Conservation (phyloP, 805 yeast genomes). For the Candida mattraensis region DNA sequence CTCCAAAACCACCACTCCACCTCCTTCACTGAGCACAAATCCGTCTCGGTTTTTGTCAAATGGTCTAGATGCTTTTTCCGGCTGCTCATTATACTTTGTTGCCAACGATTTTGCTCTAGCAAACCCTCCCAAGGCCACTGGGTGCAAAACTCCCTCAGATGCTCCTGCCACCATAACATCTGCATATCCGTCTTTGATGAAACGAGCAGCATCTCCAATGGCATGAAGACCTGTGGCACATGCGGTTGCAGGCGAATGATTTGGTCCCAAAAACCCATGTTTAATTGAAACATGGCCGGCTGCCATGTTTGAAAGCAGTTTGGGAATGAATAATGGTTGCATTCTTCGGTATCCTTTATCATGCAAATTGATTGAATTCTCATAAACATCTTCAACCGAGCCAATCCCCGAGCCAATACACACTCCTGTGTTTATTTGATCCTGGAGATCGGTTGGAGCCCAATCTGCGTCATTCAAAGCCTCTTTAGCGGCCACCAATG, state of each 20-base stretch:
- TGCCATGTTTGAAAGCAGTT: slow-evolving; percentile 86
- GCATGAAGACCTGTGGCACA: slow-evolving; percentile 96
- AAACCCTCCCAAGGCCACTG: slow-evolving; percentile 85
- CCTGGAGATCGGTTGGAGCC: slow-evolving; percentile 39
- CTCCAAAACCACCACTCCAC: slow-evolving; percentile 80
- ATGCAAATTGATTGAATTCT: slow-evolving; percentile 54
- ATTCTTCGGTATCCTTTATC: slow-evolving; percentile 61
- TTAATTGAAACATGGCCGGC: slow-evolving; percentile 86
- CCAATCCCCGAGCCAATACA: slow-evolving; percentile 96
- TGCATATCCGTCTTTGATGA: slow-evolving; percentile 76
- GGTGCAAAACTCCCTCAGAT: slow-evolving; percentile 83
- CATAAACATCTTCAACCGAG: slow-evolving; percentile 70
- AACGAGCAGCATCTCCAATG: slow-evolving; percentile 87
- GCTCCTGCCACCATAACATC: slow-evolving; percentile 95
- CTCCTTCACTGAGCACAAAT: slow-evolving; percentile 91
- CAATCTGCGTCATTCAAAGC: slow-evolving; percentile 72
- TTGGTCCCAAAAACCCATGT: slow-evolving; percentile 77
- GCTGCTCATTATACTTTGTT: slow-evolving; percentile 59
- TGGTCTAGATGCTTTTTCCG: slow-evolving; percentile 76
- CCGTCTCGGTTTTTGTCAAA: slow-evolving; percentile 80
- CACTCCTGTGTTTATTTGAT: slow-evolving; percentile 54
- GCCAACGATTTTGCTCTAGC: slow-evolving; percentile 83
- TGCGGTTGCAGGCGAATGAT: slow-evolving; percentile 88
- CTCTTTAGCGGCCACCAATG: slow-evolving; percentile 71
- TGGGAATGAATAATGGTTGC: slow-evolving; percentile 86